Evolutionary conservation across 306 rosid genomes (phyloP), one percentile per base, ranked within the genome.

Genomic region (Hippophae gyantsensis): DNA sequence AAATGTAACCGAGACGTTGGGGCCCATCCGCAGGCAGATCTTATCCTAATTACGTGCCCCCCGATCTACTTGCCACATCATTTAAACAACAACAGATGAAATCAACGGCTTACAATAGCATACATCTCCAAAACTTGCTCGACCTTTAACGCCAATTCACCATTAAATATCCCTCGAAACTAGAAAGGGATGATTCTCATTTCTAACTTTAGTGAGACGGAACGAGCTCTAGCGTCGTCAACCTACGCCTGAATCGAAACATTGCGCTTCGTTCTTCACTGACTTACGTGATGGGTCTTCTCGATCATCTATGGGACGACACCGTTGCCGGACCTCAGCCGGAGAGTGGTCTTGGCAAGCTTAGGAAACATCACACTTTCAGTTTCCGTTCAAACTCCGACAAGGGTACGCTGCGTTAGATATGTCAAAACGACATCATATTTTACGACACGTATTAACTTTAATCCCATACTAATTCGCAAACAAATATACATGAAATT

Each of bases 251-350:
- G 3, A 9, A 7, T 58, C 6, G 10, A 7, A 7, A 42, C 43
- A 23, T 26, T 48, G 14, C 69, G 63, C 62, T 55, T 45, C 10
- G 43, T 57, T 32, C 26, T 8, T 11, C 7, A 5, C 8, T 9
- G 13, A 49, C 2, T 12, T 48, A 13, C 43, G 13, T 11, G 57
- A 92, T 92, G 98, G 80, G 93, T 52, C 74, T 92, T 10, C 95
- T 92, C 8, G 98, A 92, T 62, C 96, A 92, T 68, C 84, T 92
- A 46, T 92, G 98, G 98, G 98, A 92, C 53, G 96, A 87, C 66
- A 92, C 98, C 66, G 79, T 92, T 2, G 98, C 96, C 52, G 98
- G 98, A 0, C 98, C 98, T 25, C 67, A 38, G 49, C 98, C 96
- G 65, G 98, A 92, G 3, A 65, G 59, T 60, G 98, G 95, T 41